Percentiles rank a stretch among this genome's conserved stretches.
phyloP scores from a whole-genome alignment of 2,329 filamentous ascomycete genomes.

The Aureobasidium subglaciale region DNA sequence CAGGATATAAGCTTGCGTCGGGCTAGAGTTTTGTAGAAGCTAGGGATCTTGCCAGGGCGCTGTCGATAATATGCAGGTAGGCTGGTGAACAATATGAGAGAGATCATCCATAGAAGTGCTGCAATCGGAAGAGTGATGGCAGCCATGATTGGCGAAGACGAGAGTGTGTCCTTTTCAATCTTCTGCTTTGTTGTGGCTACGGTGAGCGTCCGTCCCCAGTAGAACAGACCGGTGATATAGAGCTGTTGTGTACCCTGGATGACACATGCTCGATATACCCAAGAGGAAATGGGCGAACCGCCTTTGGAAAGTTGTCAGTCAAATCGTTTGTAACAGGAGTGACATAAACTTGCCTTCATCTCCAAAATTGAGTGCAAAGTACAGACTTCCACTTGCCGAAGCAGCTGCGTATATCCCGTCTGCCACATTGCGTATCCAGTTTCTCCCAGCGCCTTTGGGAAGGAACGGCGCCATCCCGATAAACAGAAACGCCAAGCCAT shows the following conservation, averaged over 20 bases:
- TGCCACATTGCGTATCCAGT: constrained; percentile 54
- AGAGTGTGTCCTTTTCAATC: constrained; percentile 31
- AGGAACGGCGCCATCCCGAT: constrained; percentile 54
- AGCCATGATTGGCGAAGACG: constrained; percentile 26
- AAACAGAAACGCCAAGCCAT: constrained; percentile 55
- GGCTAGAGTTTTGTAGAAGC: constrained; percentile 56
- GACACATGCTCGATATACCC: constrained; percentile 58
- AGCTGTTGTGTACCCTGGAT: constrained; percentile 62
- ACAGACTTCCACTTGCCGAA: constrained; percentile 56
- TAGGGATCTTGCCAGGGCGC: constrained; percentile 55
- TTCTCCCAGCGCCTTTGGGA: constrained; percentile 31
- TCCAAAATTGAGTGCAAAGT: constrained; percentile 62
- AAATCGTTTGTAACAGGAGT: background rate
- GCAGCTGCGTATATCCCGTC: constrained; percentile 56
- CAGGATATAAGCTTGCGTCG: constrained; percentile 59
- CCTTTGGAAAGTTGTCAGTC: constrained; percentile 35
- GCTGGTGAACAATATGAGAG: constrained; percentile 49
- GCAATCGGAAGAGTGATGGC: constrained; percentile 54
- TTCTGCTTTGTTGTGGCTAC: constrained; percentile 29
- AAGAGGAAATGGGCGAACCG: constrained; percentile 50
- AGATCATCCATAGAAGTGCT: constrained; percentile 50
- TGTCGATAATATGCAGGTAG: constrained; percentile 61
- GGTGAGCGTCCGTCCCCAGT: constrained; percentile 56
- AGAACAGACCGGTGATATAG: constrained; percentile 59
- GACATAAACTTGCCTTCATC: background rate